Evolutionary conservation across 2,329 filamentous ascomycete species (phyloP).

Genomic region (Ascochyta fabae): DNA sequence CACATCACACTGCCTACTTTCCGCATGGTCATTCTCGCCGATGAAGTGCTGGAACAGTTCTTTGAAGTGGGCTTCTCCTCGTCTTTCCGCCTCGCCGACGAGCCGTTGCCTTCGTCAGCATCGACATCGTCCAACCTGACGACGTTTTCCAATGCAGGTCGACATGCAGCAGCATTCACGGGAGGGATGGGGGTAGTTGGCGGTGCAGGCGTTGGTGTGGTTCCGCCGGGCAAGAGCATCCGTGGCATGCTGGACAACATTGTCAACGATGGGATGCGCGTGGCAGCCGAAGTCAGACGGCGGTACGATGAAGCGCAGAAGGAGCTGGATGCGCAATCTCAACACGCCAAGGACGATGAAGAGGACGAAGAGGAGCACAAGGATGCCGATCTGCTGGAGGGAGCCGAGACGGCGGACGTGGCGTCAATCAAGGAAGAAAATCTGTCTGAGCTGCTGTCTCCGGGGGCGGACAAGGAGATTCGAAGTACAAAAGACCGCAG

Average conservation of each 20-base stretch:
- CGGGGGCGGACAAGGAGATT: constrained; percentile 29
- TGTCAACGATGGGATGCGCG: constrained; percentile 95
- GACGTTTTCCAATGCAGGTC: constrained; percentile 76
- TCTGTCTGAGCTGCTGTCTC: constrained; percentile 24
- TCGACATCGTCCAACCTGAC: constrained; percentile 74
- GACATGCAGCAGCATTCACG: constrained; percentile 52
- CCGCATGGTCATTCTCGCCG: constrained; percentile 96
- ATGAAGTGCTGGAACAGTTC: constrained; percentile 94
- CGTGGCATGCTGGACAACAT: constrained; percentile 96
- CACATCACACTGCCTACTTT: constrained; percentile 97
- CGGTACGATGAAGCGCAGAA: constrained; percentile 95
- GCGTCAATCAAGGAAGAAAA: constrained; percentile 35
- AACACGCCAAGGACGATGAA: constrained; percentile 61
- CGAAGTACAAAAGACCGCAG: constrained; percentile 39
- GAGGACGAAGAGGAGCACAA: constrained; percentile 66
- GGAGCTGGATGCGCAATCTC: constrained; percentile 81
- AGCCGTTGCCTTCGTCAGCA: constrained; percentile 56
- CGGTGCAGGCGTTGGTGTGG: constrained; percentile 58
- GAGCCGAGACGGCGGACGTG: constrained; percentile 57
- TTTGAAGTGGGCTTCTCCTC: constrained; percentile 95
- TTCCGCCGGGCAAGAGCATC: constrained; percentile 74
- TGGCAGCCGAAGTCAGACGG: constrained; percentile 88
- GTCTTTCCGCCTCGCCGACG: constrained; percentile 86
- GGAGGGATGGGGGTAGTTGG: constrained; percentile 53
- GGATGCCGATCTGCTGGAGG: constrained; percentile 57